These are phyloP conservation scores for Apiospora malaysiana DNA, from an alignment of 2,329 filamentous ascomycete genomes.

Conservation along the genomic window DNA sequence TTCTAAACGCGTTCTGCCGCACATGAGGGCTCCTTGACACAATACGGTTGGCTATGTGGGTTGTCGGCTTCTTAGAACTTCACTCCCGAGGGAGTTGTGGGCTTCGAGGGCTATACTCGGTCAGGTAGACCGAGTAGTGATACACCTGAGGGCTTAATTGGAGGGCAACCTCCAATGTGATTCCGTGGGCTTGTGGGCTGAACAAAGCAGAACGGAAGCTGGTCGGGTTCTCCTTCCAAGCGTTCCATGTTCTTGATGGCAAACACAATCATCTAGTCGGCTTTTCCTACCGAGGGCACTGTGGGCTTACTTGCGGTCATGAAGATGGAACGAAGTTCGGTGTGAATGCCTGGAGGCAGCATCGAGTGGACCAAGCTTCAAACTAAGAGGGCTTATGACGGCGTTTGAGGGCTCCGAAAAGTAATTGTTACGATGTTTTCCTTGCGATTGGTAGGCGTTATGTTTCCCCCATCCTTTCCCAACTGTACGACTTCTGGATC, in stretches of 20 bases:
- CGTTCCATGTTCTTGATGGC: constrained; percentile 22
- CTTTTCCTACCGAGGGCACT: constrained; percentile 42
- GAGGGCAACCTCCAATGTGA: constrained; percentile 39
- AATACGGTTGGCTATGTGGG: constrained; percentile 60
- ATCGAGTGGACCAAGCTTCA: constrained; percentile 41
- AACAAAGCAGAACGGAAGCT: constrained; percentile 26
- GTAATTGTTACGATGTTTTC: constrained; percentile 21
- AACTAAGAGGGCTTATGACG: constrained; percentile 42
- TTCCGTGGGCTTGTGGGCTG: constrained; percentile 36
- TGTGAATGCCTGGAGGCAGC: constrained; percentile 33
- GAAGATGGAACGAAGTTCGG: constrained; percentile 42
- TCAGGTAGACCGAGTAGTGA: constrained; percentile 46
- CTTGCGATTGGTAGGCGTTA: constrained; percentile 16
- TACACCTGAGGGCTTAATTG: constrained; percentile 62
- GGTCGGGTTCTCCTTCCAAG: constrained; percentile 28
- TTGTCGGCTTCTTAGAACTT: constrained; percentile 59
- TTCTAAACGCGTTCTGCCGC: constrained; percentile 34
- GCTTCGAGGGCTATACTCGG: constrained; percentile 59
- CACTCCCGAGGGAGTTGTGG: constrained; percentile 50
- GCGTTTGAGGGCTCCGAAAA: constrained; percentile 42
- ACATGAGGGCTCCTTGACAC: constrained; percentile 51
- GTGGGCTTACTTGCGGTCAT: constrained; percentile 37
- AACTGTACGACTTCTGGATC: constrained; percentile 6
- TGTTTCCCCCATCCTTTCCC: not conserved
- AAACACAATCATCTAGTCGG: constrained; percentile 31